phyloP scores from a whole-genome alignment of 495 filamentous ascomycete species.

The Penicillium cataractarum region DNA sequence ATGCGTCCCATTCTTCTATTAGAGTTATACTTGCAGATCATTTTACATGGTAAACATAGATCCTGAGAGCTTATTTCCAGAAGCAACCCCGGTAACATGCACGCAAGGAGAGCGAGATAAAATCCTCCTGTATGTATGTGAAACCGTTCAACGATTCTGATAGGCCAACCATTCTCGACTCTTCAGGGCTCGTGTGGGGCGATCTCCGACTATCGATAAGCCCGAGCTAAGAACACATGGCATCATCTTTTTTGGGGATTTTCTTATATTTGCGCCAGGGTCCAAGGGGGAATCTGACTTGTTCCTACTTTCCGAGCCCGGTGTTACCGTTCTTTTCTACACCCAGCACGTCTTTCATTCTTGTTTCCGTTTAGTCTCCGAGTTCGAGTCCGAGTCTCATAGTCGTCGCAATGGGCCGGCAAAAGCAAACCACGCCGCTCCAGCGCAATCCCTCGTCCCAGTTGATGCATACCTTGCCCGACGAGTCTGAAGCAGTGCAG shows the following conservation, averaged over 20 bases:
- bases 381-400: constrained; percentile 1
- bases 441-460: constrained; percentile 69
- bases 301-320: not conserved
- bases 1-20: too few species aligned
- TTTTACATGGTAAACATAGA: too few species aligned
- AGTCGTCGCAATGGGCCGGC: constrained; percentile 65
- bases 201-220: constrained; percentile 29
- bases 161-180: not conserved
- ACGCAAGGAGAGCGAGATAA: not conserved
- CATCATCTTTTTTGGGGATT: constrained; percentile 32
- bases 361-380: not conserved
- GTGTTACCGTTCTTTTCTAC: not conserved
- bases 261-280: constrained; percentile 15
- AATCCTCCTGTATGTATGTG: not conserved
- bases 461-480: constrained; percentile 49
- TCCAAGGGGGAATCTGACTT: not conserved
- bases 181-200: constrained; percentile 27
- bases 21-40: too few species aligned
- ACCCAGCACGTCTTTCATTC: not conserved
- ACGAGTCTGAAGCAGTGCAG: constrained; percentile 29
- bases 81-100: not conserved
- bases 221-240: constrained; percentile 45
- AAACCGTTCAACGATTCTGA: not conserved
- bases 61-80: too few species aligned
- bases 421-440: constrained; percentile 68